Percentiles rank a stretch among this genome's conserved stretches.
Conservation (phyloP, 345 rosid species). For the Diplotaxis tenuifolia region DNA sequence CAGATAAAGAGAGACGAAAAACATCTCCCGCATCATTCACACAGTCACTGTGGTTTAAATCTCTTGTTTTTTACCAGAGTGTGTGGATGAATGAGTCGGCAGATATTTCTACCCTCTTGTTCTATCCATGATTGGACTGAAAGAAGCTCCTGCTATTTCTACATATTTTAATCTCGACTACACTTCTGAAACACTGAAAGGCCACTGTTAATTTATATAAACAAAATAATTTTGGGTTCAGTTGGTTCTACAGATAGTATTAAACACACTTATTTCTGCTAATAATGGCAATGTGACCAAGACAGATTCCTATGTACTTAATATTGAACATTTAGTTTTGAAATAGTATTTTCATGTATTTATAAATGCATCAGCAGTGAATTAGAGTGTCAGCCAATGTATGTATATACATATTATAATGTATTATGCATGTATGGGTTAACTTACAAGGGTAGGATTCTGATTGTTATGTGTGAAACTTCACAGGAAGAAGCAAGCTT, state of each 20-base stretch:
- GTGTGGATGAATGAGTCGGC: slow-evolving; percentile 98
- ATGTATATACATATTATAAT: not conserved
- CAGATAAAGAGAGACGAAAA: slow-evolving; percentile 58
- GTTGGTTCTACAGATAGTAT: slow-evolving; percentile 2
- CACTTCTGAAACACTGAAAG: slow-evolving; percentile 7
- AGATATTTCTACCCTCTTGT: slow-evolving; percentile 63
- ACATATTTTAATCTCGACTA: not conserved
- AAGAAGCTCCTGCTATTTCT: slow-evolving; percentile 67
- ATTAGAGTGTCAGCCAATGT: not conserved
- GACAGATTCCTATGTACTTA: slow-evolving; percentile 15
- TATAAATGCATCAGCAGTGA: slow-evolving; percentile 9
- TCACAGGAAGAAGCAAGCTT: slow-evolving; percentile 22
- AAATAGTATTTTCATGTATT: slow-evolving; percentile 28
- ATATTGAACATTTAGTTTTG: slow-evolving; percentile 18
- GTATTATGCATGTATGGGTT: not conserved
- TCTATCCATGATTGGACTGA: slow-evolving; percentile 75
- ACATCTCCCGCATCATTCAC: slow-evolving; percentile 99
- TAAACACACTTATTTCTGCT: slow-evolving; percentile 18
- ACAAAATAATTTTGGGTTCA: not conserved
- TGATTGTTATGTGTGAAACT: slow-evolving; percentile 19
- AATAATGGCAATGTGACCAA: slow-evolving; percentile 22
- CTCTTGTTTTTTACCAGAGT: slow-evolving; percentile 38
- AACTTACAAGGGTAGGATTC: slow-evolving; percentile 16
- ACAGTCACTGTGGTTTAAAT: slow-evolving; percentile 51
- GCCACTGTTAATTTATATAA: not conserved